phyloP scores from a whole-genome alignment of 768 basidiomycete genomes.

The Agaricus subrufescens region DNA sequence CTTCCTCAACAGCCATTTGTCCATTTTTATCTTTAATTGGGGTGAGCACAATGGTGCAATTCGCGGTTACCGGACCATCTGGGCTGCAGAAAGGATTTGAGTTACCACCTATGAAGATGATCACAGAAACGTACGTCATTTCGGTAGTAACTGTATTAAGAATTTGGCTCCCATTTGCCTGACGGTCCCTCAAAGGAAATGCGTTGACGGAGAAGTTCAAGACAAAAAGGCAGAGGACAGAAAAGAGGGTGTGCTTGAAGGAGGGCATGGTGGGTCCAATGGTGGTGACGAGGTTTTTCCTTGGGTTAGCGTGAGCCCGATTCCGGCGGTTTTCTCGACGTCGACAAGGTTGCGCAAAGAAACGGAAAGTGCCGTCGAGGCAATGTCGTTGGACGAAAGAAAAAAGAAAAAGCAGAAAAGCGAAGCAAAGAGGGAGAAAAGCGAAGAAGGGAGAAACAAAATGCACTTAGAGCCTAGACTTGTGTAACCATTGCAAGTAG shows the following conservation, averaged over 20 bases:
- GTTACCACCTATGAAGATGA: background rate
- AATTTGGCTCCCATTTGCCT: conserved; percentile 20
- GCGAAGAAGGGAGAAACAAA: background rate
- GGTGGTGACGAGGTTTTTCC: conserved; percentile 17
- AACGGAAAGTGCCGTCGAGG: conserved; percentile 46
- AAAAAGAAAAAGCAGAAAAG: conserved; percentile 22
- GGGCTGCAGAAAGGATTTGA: conserved; percentile 10
- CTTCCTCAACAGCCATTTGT: conserved; percentile 44
- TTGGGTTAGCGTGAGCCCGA: conserved; percentile 29
- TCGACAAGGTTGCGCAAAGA: conserved; percentile 24
- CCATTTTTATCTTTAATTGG: conserved; percentile 48
- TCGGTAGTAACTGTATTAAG: conserved; percentile 39
- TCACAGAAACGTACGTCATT: conserved; percentile 37
- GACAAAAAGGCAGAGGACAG: conserved; percentile 34
- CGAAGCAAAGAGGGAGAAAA: conserved; percentile 13
- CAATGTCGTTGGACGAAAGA: conserved; percentile 19
- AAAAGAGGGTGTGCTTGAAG: conserved; percentile 27
- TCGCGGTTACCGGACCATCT: conserved; percentile 54
- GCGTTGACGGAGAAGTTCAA: conserved; percentile 29
- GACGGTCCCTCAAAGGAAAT: conserved; percentile 30
- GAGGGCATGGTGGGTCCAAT: conserved; percentile 34
- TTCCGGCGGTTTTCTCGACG: conserved; percentile 46
- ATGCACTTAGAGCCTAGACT: too few species aligned
- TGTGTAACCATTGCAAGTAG: background rate
- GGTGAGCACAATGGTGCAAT: conserved; percentile 55